Base-by-base conservation (phyloP, 495 filamentous ascomycete genomes). In the Penicillium odoratum region DNA sequence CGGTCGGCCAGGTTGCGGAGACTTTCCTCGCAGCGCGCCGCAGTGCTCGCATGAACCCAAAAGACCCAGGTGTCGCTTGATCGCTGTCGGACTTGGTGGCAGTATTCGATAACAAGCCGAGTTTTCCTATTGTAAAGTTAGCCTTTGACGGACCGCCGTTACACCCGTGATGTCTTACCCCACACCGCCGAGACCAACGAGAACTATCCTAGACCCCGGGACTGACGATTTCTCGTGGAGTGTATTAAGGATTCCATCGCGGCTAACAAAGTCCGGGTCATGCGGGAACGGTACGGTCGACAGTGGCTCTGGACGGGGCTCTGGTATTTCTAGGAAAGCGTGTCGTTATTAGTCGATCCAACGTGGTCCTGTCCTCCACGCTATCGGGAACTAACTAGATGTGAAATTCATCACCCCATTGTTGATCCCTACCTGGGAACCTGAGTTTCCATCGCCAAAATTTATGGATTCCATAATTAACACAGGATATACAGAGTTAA, bases 221-320 rank as follows among this genome's bases (percentile, higher is more conserved):
- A 59, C 40, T 2, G 67, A 57, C 45, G 48, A 55, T 65, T 64
- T 67, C 16, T 59, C 10, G n/a, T 65, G 34, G 7, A 76, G 58
- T 40, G 66, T 54, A 58, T 66, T 30, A 38, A 76, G 53, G 2
- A 72, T 49, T 16, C n/a, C 56, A 30, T 47, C 59, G 44, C 65
- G 68, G 47, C 61, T 64, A 38, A 78, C 63, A 58, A 76, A 78
- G 44, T 74, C 66, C 40, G 45, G 62, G 50, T 78, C 69, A 25
- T 62, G 67, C 9, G 40, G 34, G 56, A 75, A 73, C 10, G 69
- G 74, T 11, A 75, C 55, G 5, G 50, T 69, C n/a, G 55, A 61
- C 10, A 60, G 56, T 36, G 68, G 64, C 5, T 11, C 28, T 5
- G 60, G 63, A 13, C 51, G 60, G 16, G 59, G 52, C 48, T 69